These are phyloP conservation scores for Cordyceps cicadae DNA, from an alignment of 2,329 filamentous ascomycete species.

Conservation along the genomic window DNA sequence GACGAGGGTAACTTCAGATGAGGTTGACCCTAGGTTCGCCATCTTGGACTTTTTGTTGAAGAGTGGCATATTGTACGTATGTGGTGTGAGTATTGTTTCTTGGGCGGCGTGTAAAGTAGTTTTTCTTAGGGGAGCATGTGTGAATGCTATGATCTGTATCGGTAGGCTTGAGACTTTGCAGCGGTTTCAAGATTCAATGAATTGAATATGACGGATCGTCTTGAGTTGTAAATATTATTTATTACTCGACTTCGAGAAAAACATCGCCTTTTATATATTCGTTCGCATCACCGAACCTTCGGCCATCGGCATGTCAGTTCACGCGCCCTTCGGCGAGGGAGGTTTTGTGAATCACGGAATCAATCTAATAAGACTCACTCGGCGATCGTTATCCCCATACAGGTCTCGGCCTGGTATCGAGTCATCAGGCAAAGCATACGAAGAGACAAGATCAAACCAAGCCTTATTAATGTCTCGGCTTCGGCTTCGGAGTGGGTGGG, in stretches of 20 bases:
- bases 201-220: background rate
- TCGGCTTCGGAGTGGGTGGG: slow-evolving; percentile 9
- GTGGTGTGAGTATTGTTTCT: background rate
- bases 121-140: background rate
- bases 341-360: background rate
- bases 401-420: background rate
- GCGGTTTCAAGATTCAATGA: background rate
- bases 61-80: slow-evolving; percentile 1
- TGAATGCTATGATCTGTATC: background rate
- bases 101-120: background rate
- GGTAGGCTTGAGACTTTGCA: background rate
- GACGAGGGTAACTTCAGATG: slow-evolving; percentile 8
- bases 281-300: background rate
- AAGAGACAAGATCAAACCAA: background rate
- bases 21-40: background rate
- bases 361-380: background rate
- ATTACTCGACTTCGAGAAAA: background rate
- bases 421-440: background rate
- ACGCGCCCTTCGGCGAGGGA: background rate
- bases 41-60: slow-evolving; percentile 7
- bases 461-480: background rate
- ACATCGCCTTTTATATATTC: background rate
- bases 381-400: background rate
- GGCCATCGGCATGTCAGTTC: background rate
- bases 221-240: background rate